phyloP scores from a whole-genome alignment of 2,329 filamentous ascomycete genomes.

The Ophiostoma montium region DNA sequence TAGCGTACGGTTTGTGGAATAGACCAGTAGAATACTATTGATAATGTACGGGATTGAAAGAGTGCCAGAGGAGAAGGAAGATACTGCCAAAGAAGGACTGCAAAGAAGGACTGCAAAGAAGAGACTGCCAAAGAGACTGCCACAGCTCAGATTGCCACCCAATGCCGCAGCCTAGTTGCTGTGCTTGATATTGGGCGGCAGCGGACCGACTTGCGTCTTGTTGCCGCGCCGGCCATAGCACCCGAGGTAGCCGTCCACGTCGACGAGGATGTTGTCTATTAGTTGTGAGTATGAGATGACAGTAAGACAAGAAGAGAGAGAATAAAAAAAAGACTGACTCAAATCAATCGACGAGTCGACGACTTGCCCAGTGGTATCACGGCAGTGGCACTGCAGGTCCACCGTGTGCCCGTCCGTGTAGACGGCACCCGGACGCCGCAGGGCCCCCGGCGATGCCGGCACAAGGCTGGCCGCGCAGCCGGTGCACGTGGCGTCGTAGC shows the following conservation, averaged over 20 bases:
- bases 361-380: slow-evolving; percentile 4
- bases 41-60: too few relatives aligned
- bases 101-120: too few relatives aligned
- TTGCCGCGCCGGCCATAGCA: slow-evolving; percentile 26
- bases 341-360: slow-evolving; percentile 14
- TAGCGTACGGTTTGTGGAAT: neutral
- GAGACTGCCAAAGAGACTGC: too few relatives aligned
- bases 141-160: too few relatives aligned
- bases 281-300: neutral
- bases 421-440: neutral
- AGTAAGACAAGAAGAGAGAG: neutral
- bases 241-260: slow-evolving; percentile 23
- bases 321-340: slow-evolving; percentile 12
- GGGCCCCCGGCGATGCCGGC: neutral
- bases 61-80: too few relatives aligned
- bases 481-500: slow-evolving; percentile 15
- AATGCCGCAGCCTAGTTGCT: too few relatives aligned
- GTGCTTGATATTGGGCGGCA: neutral
- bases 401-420: slow-evolving; percentile 9
- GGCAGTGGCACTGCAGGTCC: slow-evolving; percentile 16
- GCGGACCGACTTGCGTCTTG: slow-evolving; percentile 15
- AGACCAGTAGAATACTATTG: too few relatives aligned
- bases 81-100: too few relatives aligned
- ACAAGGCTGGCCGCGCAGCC: slow-evolving; percentile 10
- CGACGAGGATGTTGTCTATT: slow-evolving; percentile 23